Evolutionary conservation across 2,329 filamentous ascomycete species (phyloP), one percentile per base, ranked within the genome.

Genomic region (Didymellaceae sp.): DNA sequence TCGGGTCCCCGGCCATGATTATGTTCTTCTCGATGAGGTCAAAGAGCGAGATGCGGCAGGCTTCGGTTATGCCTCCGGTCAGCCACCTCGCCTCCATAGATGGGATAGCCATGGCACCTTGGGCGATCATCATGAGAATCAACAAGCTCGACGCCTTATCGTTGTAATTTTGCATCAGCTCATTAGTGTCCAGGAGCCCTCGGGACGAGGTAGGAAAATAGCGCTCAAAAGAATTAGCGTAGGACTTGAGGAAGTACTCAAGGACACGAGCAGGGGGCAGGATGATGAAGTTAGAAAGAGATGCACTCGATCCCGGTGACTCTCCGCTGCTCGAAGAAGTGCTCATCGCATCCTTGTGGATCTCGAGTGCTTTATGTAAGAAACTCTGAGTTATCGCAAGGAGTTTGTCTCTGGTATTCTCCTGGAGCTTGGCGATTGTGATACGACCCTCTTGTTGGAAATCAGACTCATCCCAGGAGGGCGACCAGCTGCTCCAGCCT

Each of bases 11-110:
- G 10, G 84, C 83, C 74, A 89, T 80, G 68, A 86, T 82, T 39
- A 88, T 82, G 59, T 89, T 86, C 67, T 86, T 87, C 72, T 89
- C 86, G 42, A 89, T 86, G 5, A 86, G 80, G 61, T 89, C 86
- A 62, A 88, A 88, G 9, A 90, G 77, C 1, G 85, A 88, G 58
- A 89, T 88, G 32, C 86, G 84, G 65, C 86, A 89, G 3, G 85
- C 87, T 70, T 89, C 87, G 0, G 84, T 86, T 47, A 90, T 73
- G 0, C 86, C 86, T 1, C 84, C 83, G 4, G 86, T 84, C 10
- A 90, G 75, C 67, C 82, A 85, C 31, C 85, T 78, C 2, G 86
- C 86, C 71, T 88, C 86, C 1, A 82, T 76, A 30, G 82, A 85
- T 3, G 85, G 83, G 41, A 87, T 83, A n/a, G 81, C 80, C 48